These are phyloP conservation scores for Cyclospora cayetanensis DNA, from an alignment of 169 alveolate genomes.

Conservation along the genomic window DNA sequence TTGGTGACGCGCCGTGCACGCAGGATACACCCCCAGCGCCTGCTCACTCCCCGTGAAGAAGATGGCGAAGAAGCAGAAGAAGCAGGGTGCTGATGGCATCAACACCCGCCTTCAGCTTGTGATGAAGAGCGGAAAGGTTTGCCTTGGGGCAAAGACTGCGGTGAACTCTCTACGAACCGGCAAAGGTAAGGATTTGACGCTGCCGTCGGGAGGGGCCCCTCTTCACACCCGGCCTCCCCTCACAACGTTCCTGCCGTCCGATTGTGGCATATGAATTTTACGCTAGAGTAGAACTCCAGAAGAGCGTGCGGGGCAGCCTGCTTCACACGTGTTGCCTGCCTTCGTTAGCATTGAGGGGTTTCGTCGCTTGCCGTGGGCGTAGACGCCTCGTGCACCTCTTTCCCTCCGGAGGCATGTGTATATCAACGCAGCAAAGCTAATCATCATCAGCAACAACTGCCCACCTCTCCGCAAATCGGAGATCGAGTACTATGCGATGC, in stretches of 20 bases:
- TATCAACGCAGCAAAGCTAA: constrained; percentile 85
- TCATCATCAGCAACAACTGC: constrained; percentile 96
- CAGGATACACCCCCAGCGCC: too few species aligned
- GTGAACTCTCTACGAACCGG: constrained; percentile 96
- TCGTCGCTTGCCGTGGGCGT: too few species aligned
- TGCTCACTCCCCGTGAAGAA: background rate
- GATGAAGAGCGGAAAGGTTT: constrained; percentile 97
- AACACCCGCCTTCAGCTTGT: constrained; percentile 96
- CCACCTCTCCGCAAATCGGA: constrained; percentile 98
- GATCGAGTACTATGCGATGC: constrained; percentile 98
- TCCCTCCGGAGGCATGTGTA: too few species aligned
- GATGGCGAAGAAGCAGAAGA: constrained; percentile 71
- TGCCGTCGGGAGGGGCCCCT: background rate
- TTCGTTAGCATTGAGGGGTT: too few species aligned
- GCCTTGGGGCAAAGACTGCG: constrained; percentile 96
- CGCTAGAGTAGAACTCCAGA: constrained; percentile 68
- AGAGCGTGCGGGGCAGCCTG: constrained; percentile 66
- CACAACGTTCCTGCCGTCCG: background rate
- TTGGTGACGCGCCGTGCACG: too few species aligned
- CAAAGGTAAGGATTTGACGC: constrained; percentile 80
- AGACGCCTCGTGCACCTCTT: too few species aligned
- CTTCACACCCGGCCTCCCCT: too few species aligned
- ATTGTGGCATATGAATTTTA: background rate
- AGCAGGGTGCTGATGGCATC: constrained; percentile 91
- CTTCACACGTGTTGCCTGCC: too few species aligned